A percentile compares a stretch with the other conserved stretches of the same genome.
These are phyloP conservation scores for Boletus rufocinnamomeus DNA, from an alignment of 768 basidiomycete species.

Conservation along the genomic window DNA sequence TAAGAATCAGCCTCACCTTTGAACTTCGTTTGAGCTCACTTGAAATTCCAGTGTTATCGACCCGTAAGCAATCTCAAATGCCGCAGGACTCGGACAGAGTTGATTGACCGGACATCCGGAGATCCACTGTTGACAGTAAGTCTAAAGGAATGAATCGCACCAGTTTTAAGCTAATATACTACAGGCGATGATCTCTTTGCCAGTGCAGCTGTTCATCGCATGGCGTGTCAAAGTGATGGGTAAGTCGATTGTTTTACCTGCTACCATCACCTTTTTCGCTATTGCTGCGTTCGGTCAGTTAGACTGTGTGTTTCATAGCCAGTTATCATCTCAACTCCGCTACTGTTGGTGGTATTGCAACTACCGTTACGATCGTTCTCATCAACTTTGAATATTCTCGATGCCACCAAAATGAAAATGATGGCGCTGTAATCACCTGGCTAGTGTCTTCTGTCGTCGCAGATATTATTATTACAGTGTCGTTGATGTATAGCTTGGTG, in stretches of 20 bases:
- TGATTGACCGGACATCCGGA: constrained; percentile 16
- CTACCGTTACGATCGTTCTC: constrained; percentile 34
- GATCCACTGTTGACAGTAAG: constrained; percentile 49
- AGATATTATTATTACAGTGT: constrained; percentile 45
- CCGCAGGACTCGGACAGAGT: not conserved
- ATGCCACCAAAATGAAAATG: constrained; percentile 37
- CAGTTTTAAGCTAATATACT: not conserved
- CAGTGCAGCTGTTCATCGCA: constrained; percentile 51
- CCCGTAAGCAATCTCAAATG: constrained; percentile 10
- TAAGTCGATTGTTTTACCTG: constrained; percentile 27
- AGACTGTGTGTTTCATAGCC: not conserved
- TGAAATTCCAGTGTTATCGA: constrained; percentile 9
- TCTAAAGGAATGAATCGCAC: not conserved
- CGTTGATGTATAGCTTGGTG: constrained; percentile 47
- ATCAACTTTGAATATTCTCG: constrained; percentile 34
- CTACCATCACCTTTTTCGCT: constrained; percentile 25
- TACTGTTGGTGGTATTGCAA: constrained; percentile 40
- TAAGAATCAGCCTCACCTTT: not conserved
- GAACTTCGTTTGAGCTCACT: constrained; percentile 22
- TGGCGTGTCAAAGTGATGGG: constrained; percentile 43
- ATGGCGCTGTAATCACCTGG: constrained; percentile 43
- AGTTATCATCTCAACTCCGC: not conserved
- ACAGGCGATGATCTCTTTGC: constrained; percentile 46
- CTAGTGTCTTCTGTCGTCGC: constrained; percentile 42
- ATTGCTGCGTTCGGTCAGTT: constrained; percentile 13